These are phyloP conservation scores for Oehlia diaphana DNA, from an alignment of 192 early-diverging fungal genomes.

Conservation along the genomic window DNA sequence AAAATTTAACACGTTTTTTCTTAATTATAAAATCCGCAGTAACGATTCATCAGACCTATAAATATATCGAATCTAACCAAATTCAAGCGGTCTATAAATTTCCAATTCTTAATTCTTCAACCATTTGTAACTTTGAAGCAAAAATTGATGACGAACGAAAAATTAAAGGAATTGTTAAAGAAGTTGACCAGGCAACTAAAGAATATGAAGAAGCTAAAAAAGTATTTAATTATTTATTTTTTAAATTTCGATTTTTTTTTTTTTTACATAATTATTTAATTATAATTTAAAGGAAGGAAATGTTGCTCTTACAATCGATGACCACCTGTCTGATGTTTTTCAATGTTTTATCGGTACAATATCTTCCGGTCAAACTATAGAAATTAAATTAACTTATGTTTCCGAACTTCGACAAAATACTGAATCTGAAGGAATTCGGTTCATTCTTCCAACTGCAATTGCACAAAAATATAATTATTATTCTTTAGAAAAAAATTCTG, in stretches of 20 bases:
- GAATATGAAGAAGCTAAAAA: conserved; percentile 13
- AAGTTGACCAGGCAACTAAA: conserved; percentile 10
- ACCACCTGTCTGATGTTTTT: conserved; percentile 41
- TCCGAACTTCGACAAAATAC: conserved; percentile 47
- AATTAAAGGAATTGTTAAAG: conserved; percentile 27
- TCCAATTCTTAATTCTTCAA: neutral
- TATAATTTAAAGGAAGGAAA: neutral
- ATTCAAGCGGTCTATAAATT: conserved; percentile 24
- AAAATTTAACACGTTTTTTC: neutral
- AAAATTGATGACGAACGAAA: conserved; percentile 7
- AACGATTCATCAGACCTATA: conserved; percentile 6
- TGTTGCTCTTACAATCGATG: conserved; percentile 14
- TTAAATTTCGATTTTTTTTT: neutral
- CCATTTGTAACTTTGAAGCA: conserved; percentile 24
- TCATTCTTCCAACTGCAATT: conserved; percentile 45
- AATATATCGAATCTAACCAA: conserved; percentile 7
- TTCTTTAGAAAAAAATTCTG: neutral
- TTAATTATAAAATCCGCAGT: neutral
- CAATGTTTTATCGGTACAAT: conserved; percentile 50
- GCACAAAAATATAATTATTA: conserved; percentile 36
- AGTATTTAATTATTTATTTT: neutral
- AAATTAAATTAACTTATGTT: conserved; percentile 47
- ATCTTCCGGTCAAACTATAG: conserved; percentile 33
- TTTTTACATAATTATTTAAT: neutral
- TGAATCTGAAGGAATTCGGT: conserved; percentile 46